phyloP scores from a whole-genome alignment of 2,329 filamentous ascomycete species.

The Aspergillus proliferans region DNA sequence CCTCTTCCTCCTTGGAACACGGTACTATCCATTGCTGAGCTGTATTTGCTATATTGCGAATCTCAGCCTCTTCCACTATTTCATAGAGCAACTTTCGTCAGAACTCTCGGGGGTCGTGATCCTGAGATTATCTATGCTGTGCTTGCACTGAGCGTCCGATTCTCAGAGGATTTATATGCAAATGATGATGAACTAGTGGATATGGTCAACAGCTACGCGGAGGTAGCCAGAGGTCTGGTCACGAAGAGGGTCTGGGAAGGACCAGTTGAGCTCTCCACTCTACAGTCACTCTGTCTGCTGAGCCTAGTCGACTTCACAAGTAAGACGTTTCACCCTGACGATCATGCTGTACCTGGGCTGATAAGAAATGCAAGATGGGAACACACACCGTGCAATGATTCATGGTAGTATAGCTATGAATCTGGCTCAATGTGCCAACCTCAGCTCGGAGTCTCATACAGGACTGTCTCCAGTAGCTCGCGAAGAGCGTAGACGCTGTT shows the following conservation, averaged over 20 bases:
- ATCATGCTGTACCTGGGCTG: not conserved
- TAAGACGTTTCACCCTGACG: constrained; percentile 14
- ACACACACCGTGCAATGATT: constrained; percentile 39
- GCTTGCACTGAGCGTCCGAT: constrained; percentile 41
- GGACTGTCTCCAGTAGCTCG: constrained; percentile 13
- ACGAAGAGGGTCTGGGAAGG: constrained; percentile 35
- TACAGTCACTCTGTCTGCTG: constrained; percentile 37
- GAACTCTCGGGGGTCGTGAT: constrained; percentile 34
- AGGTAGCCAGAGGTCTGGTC: constrained; percentile 30
- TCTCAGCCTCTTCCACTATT: constrained; percentile 48
- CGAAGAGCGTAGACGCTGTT: constrained; percentile 34
- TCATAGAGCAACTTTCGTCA: constrained; percentile 34
- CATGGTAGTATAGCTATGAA: constrained; percentile 43
- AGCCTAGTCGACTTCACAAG: constrained; percentile 39
- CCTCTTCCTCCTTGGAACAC: constrained; percentile 35
- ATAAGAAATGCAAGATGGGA: constrained; percentile 31
- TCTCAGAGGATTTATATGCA: constrained; percentile 25
- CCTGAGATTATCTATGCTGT: constrained; percentile 30
- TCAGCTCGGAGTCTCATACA: constrained; percentile 31
- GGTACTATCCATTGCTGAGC: constrained; percentile 33
- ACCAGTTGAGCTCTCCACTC: constrained; percentile 38
- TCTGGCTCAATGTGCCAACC: constrained; percentile 40
- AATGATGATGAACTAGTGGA: constrained; percentile 15
- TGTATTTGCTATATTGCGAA: constrained; percentile 46
- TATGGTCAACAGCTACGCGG: constrained; percentile 33